Evolutionary conservation across 768 basidiomycete genomes (phyloP).

Genomic region (Tubosaeta sp.): DNA sequence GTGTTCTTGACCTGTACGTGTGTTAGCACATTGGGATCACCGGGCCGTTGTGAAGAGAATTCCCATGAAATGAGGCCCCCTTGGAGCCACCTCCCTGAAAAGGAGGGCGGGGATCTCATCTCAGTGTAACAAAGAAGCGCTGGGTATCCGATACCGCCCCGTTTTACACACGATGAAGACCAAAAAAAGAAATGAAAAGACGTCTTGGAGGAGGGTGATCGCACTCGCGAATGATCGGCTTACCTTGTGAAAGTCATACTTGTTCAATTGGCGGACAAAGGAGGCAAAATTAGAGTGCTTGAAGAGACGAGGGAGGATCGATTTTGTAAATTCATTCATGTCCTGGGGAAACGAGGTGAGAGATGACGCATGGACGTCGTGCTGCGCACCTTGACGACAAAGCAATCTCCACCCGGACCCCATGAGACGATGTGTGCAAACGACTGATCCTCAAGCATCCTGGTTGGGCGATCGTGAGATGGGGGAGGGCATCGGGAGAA

Average conservation of each 20-base stretch:
- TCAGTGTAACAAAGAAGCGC: slow-evolving; percentile 8
- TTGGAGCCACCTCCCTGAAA: slow-evolving; percentile 12
- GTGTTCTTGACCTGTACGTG: slow-evolving; percentile 68
- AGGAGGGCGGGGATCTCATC: slow-evolving; percentile 10
- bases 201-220: neutral
- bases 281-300: slow-evolving; percentile 93
- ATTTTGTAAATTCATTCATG: slow-evolving; percentile 95
- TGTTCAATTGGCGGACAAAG: slow-evolving; percentile 91
- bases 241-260: slow-evolving; percentile 94
- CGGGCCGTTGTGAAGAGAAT: neutral
- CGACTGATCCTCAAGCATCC: slow-evolving; percentile 82
- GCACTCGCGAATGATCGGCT: slow-evolving; percentile 13
- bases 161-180: slow-evolving; percentile 9
- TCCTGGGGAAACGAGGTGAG: slow-evolving; percentile 41
- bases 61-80: neutral
- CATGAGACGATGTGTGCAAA: slow-evolving; percentile 76
- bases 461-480: slow-evolving; percentile 28
- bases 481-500: neutral
- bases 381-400: slow-evolving; percentile 68
- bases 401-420: slow-evolving; percentile 81
- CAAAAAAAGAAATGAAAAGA: slow-evolving; percentile 9
- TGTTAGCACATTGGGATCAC: slow-evolving; percentile 1
- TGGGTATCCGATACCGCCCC: slow-evolving; percentile 16
- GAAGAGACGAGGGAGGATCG: slow-evolving; percentile 87
- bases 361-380: slow-evolving; percentile 3